Conservation (phyloP, 2,329 filamentous ascomycete species). For the Blastomyces silverae region DNA sequence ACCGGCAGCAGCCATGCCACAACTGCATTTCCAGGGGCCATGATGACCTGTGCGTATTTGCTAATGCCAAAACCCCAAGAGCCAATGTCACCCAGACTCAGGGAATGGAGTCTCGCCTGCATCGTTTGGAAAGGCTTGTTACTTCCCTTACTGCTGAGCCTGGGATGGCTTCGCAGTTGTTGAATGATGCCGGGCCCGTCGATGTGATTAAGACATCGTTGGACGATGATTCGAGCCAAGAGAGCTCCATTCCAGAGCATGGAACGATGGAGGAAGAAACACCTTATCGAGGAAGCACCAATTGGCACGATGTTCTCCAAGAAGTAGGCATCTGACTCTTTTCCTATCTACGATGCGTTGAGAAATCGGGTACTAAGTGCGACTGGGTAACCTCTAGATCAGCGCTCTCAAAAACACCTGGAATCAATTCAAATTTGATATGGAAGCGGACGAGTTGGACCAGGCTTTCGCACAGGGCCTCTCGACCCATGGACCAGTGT, state of each 20-base stretch:
- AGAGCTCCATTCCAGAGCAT: neutral
- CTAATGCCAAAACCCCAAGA: constrained; percentile 5
- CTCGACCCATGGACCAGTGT: neutral
- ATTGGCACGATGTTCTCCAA: constrained; percentile 30
- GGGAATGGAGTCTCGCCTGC: constrained; percentile 10
- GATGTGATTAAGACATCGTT: neutral
- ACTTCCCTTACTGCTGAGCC: constrained; percentile 20
- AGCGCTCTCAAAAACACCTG: constrained; percentile 10
- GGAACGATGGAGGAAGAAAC: constrained; percentile 23
- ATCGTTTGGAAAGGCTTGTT: constrained; percentile 26
- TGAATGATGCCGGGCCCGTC: no score
- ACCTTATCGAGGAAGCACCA: constrained; percentile 29
- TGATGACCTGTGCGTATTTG: constrained; percentile 7
- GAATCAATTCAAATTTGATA: constrained; percentile 10
- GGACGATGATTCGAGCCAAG: constrained; percentile 4
- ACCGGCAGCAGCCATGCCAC: constrained; percentile 13
- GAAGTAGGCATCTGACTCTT: constrained; percentile 27
- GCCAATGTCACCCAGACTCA: neutral
- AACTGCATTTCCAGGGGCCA: constrained; percentile 9
- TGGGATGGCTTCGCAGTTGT: neutral
- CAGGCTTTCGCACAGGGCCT: constrained; percentile 6
- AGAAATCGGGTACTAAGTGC: neutral
- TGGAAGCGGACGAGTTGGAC: constrained; percentile 8
- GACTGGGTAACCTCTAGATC: neutral
- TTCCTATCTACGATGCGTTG: constrained; percentile 11